Percentiles rank a stretch among this genome's conserved stretches.
Conservation (phyloP, 2,329 filamentous ascomycete genomes). For the Alternaria sp. region DNA sequence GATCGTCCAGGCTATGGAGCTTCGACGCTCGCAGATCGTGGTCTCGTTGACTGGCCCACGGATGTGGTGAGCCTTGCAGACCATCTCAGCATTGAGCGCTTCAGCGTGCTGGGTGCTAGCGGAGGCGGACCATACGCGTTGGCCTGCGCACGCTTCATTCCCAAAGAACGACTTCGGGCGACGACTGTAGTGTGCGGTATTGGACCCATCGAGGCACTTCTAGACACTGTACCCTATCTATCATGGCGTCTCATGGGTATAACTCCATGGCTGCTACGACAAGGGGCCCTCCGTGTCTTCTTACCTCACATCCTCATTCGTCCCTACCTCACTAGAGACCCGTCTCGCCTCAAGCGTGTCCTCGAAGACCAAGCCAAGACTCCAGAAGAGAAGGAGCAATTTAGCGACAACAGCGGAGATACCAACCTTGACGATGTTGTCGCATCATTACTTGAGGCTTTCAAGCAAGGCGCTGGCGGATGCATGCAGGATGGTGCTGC, state of each 20-base stretch:
- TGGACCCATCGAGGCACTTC: conserved; percentile 21
- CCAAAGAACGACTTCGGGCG: conserved; percentile 27
- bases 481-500: conserved; percentile 22
- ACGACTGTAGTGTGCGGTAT: conserved; percentile 28
- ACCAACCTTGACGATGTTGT: conserved; percentile 24
- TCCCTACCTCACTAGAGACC: conserved; percentile 23
- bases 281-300: conserved; percentile 20
- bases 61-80: conserved; percentile 51
- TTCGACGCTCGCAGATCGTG: conserved; percentile 39
- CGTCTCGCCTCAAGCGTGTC: conserved; percentile 23
- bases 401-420: conserved; percentile 15
- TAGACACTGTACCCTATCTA: conserved; percentile 11
- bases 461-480: conserved; percentile 23
- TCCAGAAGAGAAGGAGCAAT: conserved; percentile 25
- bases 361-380: conserved; percentile 27
- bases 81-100: conserved; percentile 48
- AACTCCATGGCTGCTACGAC: conserved; percentile 17
- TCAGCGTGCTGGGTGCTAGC: conserved; percentile 53
- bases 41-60: conserved; percentile 44
- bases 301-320: conserved; percentile 17
- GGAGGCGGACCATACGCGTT: conserved; percentile 57
- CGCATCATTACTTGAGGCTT: conserved; percentile 22
- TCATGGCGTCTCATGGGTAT: conserved; percentile 21
- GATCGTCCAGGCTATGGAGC: conserved; percentile 54
- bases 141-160: conserved; percentile 52